Evolutionary conservation across 2,329 filamentous ascomycete genomes (phyloP).

Genomic region (Verruconis gallopava): DNA sequence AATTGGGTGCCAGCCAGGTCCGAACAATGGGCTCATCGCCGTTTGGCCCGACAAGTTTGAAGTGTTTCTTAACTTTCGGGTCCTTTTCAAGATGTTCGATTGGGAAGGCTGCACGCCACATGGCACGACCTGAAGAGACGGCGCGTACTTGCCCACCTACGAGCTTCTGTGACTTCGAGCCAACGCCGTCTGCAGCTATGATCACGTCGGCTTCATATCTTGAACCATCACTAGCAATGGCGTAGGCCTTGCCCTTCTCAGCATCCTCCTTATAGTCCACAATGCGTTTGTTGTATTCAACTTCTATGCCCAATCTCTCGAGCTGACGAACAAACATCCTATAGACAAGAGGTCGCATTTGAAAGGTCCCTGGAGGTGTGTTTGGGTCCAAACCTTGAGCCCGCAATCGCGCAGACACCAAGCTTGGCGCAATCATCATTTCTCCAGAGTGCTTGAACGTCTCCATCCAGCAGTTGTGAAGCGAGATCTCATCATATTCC

Average conservation of each 20-base stretch:
- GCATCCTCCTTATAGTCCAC: conserved; percentile 34
- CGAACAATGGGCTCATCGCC: conserved; percentile 31
- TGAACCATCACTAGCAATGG: conserved; percentile 26
- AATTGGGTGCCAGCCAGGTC: conserved; percentile 31
- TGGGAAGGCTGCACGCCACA: conserved; percentile 30
- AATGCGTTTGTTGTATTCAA: conserved; percentile 30
- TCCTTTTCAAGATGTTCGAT: conserved; percentile 32
- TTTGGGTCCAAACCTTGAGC: conserved; percentile 32
- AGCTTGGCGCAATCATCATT: conserved; percentile 34
- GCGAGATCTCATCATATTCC: conserved; percentile 39
- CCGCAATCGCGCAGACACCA: conserved; percentile 37
- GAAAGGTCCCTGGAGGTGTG: conserved; percentile 41
- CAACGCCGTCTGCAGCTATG: conserved; percentile 29
- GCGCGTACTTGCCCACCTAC: conserved; percentile 32
- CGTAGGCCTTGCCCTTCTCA: conserved; percentile 23
- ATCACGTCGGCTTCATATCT: conserved; percentile 29
- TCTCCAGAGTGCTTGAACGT: conserved; percentile 42
- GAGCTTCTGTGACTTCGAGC: conserved; percentile 32
- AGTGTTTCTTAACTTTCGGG: conserved; percentile 34
- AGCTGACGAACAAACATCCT: conserved; percentile 41
- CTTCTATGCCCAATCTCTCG: conserved; percentile 29
- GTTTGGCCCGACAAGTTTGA: conserved; percentile 26
- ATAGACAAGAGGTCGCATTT: conserved; percentile 44
- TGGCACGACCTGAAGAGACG: conserved; percentile 24
- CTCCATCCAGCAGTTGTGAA: conserved; percentile 43